phyloP scores from a whole-genome alignment of 257 asterid species.

The Plectranthus barbatus region DNA sequence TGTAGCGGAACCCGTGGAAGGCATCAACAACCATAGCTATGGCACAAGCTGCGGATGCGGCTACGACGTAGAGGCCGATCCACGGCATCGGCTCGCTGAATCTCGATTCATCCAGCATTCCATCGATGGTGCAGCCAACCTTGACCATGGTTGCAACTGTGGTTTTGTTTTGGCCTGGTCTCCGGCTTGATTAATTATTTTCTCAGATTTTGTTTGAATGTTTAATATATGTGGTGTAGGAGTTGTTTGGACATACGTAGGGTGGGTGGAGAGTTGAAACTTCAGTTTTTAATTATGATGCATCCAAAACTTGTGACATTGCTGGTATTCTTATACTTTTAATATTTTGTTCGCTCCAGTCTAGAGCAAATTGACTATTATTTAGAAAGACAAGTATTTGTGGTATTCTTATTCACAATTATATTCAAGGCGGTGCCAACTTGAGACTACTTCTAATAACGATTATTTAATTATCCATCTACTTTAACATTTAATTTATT shows the following conservation, averaged over 20 bases:
- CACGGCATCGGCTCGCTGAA: slow-evolving; percentile 65
- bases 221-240: not conserved
- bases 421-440: too few relatives aligned
- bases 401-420: too few relatives aligned
- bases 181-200: not conserved
- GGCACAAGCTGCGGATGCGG: slow-evolving; percentile 60
- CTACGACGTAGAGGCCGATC: slow-evolving; percentile 56
- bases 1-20: slow-evolving; percentile 36
- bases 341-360: too few relatives aligned
- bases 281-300: not conserved
- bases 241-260: not conserved
- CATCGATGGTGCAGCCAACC: slow-evolving; percentile 41
- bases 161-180: too few relatives aligned
- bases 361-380: too few relatives aligned
- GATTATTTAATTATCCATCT: too few relatives aligned
- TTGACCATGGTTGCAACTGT: slow-evolving; percentile 26
- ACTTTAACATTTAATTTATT: too few relatives aligned
- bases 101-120: slow-evolving; percentile 37
- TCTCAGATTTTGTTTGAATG: not conserved
- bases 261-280: not conserved
- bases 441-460: too few relatives aligned
- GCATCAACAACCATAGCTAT: slow-evolving; percentile 43
- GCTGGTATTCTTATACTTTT: too few relatives aligned
- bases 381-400: too few relatives aligned
- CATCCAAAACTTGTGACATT: too few relatives aligned